A percentile compares a stretch with the other conserved stretches of the same genome.
Conservation (phyloP, 352 stramenopile species). For the Phytopythium ostracodes region DNA sequence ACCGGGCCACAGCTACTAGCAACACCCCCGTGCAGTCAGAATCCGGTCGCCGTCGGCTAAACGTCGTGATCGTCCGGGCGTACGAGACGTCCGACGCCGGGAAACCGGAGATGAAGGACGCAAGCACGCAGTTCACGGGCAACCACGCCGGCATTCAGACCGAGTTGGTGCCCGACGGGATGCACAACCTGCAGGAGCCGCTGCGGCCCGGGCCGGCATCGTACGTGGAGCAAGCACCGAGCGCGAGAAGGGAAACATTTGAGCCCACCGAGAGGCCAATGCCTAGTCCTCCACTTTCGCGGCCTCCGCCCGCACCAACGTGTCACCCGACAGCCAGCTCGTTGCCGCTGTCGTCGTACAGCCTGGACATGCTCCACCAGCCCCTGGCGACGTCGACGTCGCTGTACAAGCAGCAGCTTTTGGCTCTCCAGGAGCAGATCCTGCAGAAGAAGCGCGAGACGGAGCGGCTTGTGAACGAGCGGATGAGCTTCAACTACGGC, state of each 20-base stretch:
- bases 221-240: background rate
- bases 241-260: background rate
- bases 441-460: constrained; percentile 62
- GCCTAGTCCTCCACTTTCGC: background rate
- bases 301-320: background rate
- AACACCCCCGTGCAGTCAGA: background rate
- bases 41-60: constrained; percentile 4
- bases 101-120: constrained; percentile 53
- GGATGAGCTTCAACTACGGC: constrained; percentile 55
- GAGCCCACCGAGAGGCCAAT: background rate
- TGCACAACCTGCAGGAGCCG: constrained; percentile 31
- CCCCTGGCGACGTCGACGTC: constrained; percentile 34
- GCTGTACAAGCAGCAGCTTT: constrained; percentile 68
- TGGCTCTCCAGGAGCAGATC: constrained; percentile 60
- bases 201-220: background rate
- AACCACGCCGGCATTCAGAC: constrained; percentile 72
- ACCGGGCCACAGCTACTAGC: background rate
- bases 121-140: constrained; percentile 65
- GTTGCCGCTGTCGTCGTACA: constrained; percentile 20
- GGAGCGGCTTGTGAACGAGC: constrained; percentile 50
- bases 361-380: constrained; percentile 28
- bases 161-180: constrained; percentile 53
- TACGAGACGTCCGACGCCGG: constrained; percentile 20
- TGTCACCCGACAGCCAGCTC: constrained; percentile 8
- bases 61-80: constrained; percentile 50